Evolutionary conservation across 208 protist genomes (phyloP).

Genomic region (Trypanosoma avium): DNA sequence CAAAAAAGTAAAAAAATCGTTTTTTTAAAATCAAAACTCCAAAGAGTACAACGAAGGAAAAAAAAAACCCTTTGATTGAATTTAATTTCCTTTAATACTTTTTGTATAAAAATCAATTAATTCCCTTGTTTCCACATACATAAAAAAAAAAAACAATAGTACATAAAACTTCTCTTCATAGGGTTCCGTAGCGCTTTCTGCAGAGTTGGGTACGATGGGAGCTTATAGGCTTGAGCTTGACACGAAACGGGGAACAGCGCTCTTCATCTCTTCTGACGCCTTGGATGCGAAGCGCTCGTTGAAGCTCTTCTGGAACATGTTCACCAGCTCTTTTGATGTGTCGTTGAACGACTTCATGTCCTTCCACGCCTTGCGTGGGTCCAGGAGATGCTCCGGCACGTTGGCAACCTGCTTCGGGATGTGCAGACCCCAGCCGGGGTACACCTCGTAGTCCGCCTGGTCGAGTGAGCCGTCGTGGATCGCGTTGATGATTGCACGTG

Average conservation of each 20-base stretch:
- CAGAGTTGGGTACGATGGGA: too few species aligned
- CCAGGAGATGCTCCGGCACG: constrained; percentile 89
- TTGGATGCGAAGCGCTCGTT: constrained; percentile 81
- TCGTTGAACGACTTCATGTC: constrained; percentile 83
- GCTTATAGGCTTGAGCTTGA: constrained; percentile 42
- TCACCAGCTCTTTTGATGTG: constrained; percentile 82
- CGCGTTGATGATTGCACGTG: constrained; percentile 94
- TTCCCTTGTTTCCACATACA: too few species aligned
- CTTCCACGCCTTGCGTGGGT: constrained; percentile 89
- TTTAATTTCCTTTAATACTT: background rate
- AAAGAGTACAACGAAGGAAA: too few species aligned
- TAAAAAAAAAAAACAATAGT: too few species aligned
- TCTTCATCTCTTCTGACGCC: constrained; percentile 72
- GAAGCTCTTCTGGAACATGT: constrained; percentile 95
- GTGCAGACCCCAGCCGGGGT: constrained; percentile 89
- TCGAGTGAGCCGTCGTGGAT: constrained; percentile 94
- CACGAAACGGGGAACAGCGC: constrained; percentile 81
- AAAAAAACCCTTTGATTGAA: too few species aligned
- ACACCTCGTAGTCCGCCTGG: constrained; percentile 55
- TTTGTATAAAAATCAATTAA: background rate
- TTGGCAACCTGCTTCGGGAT: constrained; percentile 74
- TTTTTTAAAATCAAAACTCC: too few species aligned
- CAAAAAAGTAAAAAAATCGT: too few species aligned
- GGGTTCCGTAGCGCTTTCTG: too few species aligned
- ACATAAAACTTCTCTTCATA: too few species aligned